These are phyloP conservation scores for Polyrhizophydium stewartii DNA, from an alignment of 371 early-diverging fungal species.

Conservation along the genomic window DNA sequence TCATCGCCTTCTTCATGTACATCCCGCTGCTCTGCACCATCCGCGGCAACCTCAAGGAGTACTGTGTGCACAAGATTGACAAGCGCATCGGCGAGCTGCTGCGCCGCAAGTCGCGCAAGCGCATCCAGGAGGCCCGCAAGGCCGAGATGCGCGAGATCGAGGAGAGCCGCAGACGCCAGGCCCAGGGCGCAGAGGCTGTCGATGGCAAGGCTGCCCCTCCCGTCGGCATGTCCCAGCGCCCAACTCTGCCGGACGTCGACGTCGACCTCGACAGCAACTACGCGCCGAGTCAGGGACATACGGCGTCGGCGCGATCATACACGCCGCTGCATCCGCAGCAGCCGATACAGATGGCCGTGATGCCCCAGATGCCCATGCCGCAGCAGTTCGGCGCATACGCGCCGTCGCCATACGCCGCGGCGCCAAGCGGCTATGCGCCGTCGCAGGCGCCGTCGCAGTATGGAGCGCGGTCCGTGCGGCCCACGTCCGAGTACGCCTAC, in stretches of 20 bases:
- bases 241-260: constrained; percentile 32
- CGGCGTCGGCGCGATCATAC: no score
- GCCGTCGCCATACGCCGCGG: no score
- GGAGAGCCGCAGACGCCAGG: constrained; percentile 5
- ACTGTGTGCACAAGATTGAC: constrained; percentile 86
- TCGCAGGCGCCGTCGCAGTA: background rate
- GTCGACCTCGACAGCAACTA: constrained; percentile 24
- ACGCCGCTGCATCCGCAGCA: no score
- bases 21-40: constrained; percentile 75
- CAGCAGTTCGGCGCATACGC: no score
- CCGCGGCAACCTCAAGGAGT: constrained; percentile 88
- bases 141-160: constrained; percentile 35
- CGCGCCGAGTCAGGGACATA: background rate
- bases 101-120: constrained; percentile 31
- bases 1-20: constrained; percentile 69
- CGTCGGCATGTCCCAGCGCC: constrained; percentile 21
- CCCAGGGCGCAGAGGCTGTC: background rate
- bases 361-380: no score
- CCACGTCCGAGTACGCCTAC: background rate
- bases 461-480: background rate
- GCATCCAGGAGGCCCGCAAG: constrained; percentile 36
- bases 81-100: constrained; percentile 58
- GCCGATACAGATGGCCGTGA: no score
- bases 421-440: no score
- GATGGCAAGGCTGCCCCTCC: constrained; percentile 19